Evolutionary conservation across 192 early-diverging fungal genomes (phyloP), one percentile per base, ranked within the genome.

Genomic region (Umbelopsis sp.): DNA sequence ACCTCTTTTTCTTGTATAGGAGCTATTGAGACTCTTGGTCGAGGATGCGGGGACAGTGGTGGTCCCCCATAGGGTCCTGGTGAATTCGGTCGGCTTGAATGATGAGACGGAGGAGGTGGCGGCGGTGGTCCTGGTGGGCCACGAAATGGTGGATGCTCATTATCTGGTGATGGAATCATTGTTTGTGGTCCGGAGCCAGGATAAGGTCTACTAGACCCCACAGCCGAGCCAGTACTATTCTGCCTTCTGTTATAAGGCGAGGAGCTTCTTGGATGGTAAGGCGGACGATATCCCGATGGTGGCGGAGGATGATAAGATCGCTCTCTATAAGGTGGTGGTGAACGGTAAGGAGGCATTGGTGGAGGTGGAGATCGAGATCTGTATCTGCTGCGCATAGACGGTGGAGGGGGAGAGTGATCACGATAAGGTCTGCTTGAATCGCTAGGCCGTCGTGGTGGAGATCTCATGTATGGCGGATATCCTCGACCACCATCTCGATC

Each of bases 1-100:
- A 61, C 55, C 55, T 61, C 55, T 61, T 61, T 61, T 35, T 61
- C 55, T 37, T 61, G 55, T 7, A 61, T 15, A 16, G 55, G 55
- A 61, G 55, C 55, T 35, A 61, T 35, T 5, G 16, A 11, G 13
- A 35, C 5, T 61, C 55, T 61, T 35, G 55, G 21, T 16, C 55
- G 55, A 15, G 55, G 55, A 61, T 61, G 55, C 13, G 55, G 55
- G 7, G 55, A 61, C 2, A 25, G 55, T 61, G 55, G 25, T 61
- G 55, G 13, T 35, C 13, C 55, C 4, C 27, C 16, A 61, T 61
- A 61, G 16, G 55, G 55, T 16, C 55, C 55, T 18, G 55, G 55
- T 33, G 55, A 61, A 61, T 61, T 61, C 7, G 55, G 55, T 25
- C 55, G 55, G 30, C 55, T 61, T 25, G 27, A 30, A 33, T 61